Evolutionary conservation across 768 basidiomycete species (phyloP).

Genomic region (Tulasnella sp.): DNA sequence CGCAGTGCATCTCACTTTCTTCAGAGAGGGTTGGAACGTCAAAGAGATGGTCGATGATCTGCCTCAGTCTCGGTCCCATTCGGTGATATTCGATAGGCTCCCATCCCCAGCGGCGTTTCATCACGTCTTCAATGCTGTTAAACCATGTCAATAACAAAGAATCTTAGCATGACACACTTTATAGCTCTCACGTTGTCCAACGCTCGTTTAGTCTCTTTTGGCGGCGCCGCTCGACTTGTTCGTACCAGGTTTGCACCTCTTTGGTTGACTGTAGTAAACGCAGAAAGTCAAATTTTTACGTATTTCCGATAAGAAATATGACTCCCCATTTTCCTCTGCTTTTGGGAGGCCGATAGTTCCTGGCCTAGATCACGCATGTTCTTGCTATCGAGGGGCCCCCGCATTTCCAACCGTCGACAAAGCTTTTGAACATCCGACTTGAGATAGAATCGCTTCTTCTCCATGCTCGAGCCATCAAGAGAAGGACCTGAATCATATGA

Average conservation of each 20-base stretch:
- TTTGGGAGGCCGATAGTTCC: background rate
- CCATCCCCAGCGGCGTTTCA: constrained; percentile 5
- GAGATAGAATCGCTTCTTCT: background rate
- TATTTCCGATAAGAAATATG: background rate
- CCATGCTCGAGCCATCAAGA: background rate
- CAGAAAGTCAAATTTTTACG: background rate
- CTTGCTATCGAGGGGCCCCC: background rate
- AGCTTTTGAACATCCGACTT: background rate
- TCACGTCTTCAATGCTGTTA: background rate
- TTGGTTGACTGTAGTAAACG: background rate
- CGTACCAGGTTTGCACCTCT: background rate
- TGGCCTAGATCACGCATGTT: background rate
- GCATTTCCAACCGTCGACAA: background rate
- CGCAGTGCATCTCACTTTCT: background rate
- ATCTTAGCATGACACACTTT: background rate
- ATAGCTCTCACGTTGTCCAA: background rate
- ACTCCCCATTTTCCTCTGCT: background rate
- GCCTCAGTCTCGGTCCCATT: background rate
- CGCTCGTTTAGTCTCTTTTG: background rate
- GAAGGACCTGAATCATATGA: background rate
- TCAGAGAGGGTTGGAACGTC: background rate
- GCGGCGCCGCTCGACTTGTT: background rate
- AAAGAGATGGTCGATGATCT: background rate
- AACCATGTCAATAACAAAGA: background rate
- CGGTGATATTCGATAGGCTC: background rate